These are phyloP conservation scores for Phoma sp. DNA, from an alignment of 2,329 filamentous ascomycete genomes.

Conservation along the genomic window DNA sequence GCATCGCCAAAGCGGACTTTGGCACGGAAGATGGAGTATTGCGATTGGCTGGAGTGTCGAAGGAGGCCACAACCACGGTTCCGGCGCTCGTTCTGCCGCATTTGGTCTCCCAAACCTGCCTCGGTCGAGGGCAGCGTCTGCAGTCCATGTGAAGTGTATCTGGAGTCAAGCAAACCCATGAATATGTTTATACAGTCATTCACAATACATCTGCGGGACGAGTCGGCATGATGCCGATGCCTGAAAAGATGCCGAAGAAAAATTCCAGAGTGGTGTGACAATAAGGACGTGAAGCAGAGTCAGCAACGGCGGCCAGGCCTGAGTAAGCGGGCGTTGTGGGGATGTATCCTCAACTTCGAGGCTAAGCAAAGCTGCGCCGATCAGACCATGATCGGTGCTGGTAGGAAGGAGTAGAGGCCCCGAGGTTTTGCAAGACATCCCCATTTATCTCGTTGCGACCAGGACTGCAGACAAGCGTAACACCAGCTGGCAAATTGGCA, in stretches of 20 bases:
- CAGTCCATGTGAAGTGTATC: not conserved
- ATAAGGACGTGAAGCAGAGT: constrained; percentile 6
- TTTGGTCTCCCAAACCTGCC: constrained; percentile 7
- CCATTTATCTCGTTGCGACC: too few relatives aligned
- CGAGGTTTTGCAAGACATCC: constrained; percentile 5
- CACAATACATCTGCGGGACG: not conserved
- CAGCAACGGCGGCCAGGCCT: constrained; percentile 13
- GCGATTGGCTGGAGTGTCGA: constrained; percentile 6
- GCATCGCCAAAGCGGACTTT: not conserved
- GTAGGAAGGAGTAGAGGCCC: not conserved
- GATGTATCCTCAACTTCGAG: constrained; percentile 11
- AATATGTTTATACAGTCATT: not conserved
- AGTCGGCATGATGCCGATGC: constrained; percentile 16
- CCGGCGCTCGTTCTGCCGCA: constrained; percentile 15
- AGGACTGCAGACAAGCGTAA: not conserved
- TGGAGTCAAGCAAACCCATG: too few relatives aligned
- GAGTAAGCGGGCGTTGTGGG: constrained; percentile 14
- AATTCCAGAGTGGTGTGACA: constrained; percentile 12
- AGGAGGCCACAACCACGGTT: not conserved
- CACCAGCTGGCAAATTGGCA: too few relatives aligned
- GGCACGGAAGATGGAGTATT: not conserved
- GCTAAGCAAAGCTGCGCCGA: constrained; percentile 7
- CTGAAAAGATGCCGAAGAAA: constrained; percentile 11
- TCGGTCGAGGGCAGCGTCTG: not conserved
- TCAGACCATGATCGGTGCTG: constrained; percentile 2